These are phyloP conservation scores for Arthroderma uncinatum DNA, from an alignment of 2,329 filamentous ascomycete genomes.

Conservation along the genomic window DNA sequence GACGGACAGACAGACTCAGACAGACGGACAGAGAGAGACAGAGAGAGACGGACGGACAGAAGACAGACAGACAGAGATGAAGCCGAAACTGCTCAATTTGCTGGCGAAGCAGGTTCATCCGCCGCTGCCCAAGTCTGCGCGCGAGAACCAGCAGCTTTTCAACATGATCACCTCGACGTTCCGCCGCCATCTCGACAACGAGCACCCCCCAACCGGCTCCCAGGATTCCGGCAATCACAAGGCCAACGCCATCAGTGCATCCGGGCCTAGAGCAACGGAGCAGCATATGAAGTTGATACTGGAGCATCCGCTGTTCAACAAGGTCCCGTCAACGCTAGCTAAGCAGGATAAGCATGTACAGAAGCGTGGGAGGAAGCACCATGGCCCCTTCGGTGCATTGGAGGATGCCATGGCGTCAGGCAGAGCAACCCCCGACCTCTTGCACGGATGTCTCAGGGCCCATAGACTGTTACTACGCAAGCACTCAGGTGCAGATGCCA, in stretches of 20 bases:
- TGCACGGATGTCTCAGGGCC: slow-evolving; percentile 24
- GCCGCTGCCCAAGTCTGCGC: slow-evolving; percentile 42
- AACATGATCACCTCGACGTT: slow-evolving; percentile 53
- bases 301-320: slow-evolving; percentile 33
- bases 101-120: slow-evolving; percentile 45
- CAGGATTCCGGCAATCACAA: slow-evolving; percentile 14
- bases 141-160: slow-evolving; percentile 50
- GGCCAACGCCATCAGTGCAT: not conserved
- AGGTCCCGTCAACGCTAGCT: slow-evolving; percentile 23
- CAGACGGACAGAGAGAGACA: not conserved
- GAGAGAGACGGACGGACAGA: not conserved
- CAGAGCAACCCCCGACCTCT: slow-evolving; percentile 19
- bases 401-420: slow-evolving; percentile 32
- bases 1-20: not conserved
- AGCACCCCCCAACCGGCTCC: slow-evolving; percentile 36
- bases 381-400: slow-evolving; percentile 27
- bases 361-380: slow-evolving; percentile 9
- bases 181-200: slow-evolving; percentile 49
- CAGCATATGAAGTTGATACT: slow-evolving; percentile 30
- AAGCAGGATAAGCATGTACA: not conserved
- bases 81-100: slow-evolving; percentile 31
- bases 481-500: slow-evolving; percentile 8
- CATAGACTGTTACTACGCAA: slow-evolving; percentile 23
- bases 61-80: not conserved
- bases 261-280: slow-evolving; percentile 20